Evolutionary conservation across 257 asterid genomes (phyloP).

Genomic region (Prunella vulgaris): DNA sequence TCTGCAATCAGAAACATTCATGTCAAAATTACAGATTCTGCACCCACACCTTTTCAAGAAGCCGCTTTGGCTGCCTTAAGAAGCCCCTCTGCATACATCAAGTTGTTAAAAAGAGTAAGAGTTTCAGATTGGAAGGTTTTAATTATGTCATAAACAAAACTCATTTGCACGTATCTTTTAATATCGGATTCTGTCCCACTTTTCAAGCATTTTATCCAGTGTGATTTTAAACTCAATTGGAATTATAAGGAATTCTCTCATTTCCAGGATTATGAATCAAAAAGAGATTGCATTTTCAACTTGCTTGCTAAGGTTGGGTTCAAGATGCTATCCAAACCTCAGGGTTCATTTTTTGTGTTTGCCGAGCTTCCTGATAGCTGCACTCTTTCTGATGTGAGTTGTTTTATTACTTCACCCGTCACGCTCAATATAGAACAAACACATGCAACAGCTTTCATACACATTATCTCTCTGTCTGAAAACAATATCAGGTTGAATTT

Average conservation of each 20-base stretch:
- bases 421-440: neutral
- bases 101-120: conserved; percentile 49
- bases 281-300: conserved; percentile 54
- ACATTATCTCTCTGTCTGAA: neutral
- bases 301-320: conserved; percentile 71
- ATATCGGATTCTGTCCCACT: neutral
- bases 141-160: neutral
- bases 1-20: conserved; percentile 82
- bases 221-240: neutral
- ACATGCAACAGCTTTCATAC: neutral
- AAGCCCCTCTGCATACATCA: conserved; percentile 55
- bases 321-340: conserved; percentile 47
- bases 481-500: conserved; percentile 53
- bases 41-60: conserved; percentile 96
- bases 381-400: conserved; percentile 67
- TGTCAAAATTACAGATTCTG: conserved; percentile 60
- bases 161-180: neutral
- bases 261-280: conserved; percentile 67
- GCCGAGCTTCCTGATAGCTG: conserved; percentile 74
- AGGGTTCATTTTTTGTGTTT: conserved; percentile 73
- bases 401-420: neutral
- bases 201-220: neutral
- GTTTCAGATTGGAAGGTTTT: neutral
- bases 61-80: conserved; percentile 80
- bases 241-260: neutral